Percentiles rank a stretch among this genome's conserved stretches.
These are phyloP conservation scores for Aquilaria agallochum DNA, from an alignment of 441 rosid genomes.

Conservation along the genomic window DNA sequence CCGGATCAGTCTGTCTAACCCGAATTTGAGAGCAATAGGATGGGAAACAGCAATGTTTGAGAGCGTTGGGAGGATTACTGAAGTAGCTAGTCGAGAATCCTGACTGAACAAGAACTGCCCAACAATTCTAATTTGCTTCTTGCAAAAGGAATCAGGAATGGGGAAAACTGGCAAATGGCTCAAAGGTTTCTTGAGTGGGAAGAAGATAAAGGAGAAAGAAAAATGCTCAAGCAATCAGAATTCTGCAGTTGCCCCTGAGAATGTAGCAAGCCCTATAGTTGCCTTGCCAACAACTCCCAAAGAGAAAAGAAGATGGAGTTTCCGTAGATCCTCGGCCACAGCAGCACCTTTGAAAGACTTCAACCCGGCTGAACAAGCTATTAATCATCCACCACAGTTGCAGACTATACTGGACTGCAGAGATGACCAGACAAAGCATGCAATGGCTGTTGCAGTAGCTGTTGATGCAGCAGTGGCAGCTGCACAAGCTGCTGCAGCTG, in stretches of 20 bases:
- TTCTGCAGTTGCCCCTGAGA: constrained; percentile 21
- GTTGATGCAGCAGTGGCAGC: constrained; percentile 45
- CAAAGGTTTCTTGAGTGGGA: constrained; percentile 59
- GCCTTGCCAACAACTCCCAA: constrained; percentile 51
- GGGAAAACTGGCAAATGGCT: constrained; percentile 93
- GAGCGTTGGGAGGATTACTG: no score
- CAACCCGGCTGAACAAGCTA: constrained; percentile 26
- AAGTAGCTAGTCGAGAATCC: no score
- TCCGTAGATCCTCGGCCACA: constrained; percentile 73
- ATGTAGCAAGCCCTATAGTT: constrained; percentile 38
- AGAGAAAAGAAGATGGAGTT: constrained; percentile 90
- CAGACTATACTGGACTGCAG: constrained; percentile 26
- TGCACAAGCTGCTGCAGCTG: constrained; percentile 50
- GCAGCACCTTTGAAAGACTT: constrained; percentile 36
- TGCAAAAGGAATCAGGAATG: constrained; percentile 28
- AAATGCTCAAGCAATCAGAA: constrained; percentile 17
- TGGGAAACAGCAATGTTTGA: no score
- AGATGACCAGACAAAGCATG: constrained; percentile 42
- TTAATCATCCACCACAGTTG: constrained; percentile 17
- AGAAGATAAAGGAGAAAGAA: constrained; percentile 49
- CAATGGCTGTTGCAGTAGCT: constrained; percentile 46
- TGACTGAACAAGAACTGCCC: no score
- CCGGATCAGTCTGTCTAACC: no score
- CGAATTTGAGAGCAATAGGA: no score
- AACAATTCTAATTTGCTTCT: no score